These are phyloP conservation scores for Lachnellula hyalina DNA, from an alignment of 2,329 filamentous ascomycete species.

Conservation along the genomic window DNA sequence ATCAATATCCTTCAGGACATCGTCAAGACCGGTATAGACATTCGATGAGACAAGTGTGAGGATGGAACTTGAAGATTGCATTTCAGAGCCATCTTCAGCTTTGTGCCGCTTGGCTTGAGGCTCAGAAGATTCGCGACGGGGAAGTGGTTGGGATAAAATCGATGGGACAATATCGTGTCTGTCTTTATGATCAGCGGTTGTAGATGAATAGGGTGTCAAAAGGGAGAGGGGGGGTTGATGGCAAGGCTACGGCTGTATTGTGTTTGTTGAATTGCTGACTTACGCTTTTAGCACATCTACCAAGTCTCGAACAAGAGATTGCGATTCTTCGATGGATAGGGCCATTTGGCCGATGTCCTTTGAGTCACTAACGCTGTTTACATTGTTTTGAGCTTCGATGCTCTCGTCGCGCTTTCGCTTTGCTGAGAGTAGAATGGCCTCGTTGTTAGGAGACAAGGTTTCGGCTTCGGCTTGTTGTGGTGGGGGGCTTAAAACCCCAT, in stretches of 20 bases:
- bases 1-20: constrained; percentile 56
- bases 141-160: constrained; percentile 50
- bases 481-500: constrained; percentile 38
- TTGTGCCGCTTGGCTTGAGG: constrained; percentile 58
- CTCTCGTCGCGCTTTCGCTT: constrained; percentile 57
- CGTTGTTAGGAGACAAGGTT: constrained; percentile 17
- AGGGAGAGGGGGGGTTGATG: not conserved
- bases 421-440: constrained; percentile 33
- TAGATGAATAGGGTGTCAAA: constrained; percentile 7
- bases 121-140: constrained; percentile 41
- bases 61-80: constrained; percentile 46
- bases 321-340: constrained; percentile 28
- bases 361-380: constrained; percentile 23
- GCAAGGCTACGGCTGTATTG: too few relatives aligned
- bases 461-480: constrained; percentile 20
- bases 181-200: constrained; percentile 27
- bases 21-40: constrained; percentile 56
- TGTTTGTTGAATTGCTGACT: constrained; percentile 20
- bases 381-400: constrained; percentile 33
- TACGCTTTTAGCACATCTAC: constrained; percentile 41
- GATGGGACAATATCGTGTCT: constrained; percentile 52
- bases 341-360: constrained; percentile 14
- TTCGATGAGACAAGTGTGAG: constrained; percentile 33
- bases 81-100: constrained; percentile 39
- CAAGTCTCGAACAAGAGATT: constrained; percentile 38